phyloP scores from a whole-genome alignment of 177 flowering plant genomes.

The Vitis hybrid region DNA sequence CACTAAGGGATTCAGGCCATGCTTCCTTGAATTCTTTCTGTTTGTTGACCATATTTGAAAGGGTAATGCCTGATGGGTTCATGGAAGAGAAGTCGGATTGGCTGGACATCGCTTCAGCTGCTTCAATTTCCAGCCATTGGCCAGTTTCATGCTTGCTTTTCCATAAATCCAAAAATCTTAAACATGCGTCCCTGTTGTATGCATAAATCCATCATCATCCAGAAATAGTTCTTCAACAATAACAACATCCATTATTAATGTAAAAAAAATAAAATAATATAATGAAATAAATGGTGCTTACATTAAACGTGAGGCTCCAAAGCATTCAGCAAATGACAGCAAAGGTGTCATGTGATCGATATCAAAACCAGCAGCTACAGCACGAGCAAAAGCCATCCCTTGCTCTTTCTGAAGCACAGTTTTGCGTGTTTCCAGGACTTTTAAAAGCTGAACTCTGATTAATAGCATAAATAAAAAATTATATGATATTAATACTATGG shows the following conservation, averaged over 20 bases:
- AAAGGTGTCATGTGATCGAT: constrained; percentile 70
- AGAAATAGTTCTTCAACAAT: not conserved
- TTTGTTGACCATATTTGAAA: constrained; percentile 35
- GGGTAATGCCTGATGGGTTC: constrained; percentile 56
- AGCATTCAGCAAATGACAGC: constrained; percentile 80
- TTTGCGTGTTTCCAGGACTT: constrained; percentile 85
- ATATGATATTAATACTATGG: not conserved
- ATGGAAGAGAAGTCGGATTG: constrained; percentile 47
- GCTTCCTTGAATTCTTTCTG: constrained; percentile 27
- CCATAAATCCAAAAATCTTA: constrained; percentile 72
- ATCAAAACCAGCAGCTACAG: constrained; percentile 96
- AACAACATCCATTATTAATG: not conserved
- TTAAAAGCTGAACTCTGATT: constrained; percentile 79
- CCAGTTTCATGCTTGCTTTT: constrained; percentile 91
- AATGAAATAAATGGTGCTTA: constrained; percentile 29
- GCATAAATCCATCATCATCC: constrained; percentile 12
- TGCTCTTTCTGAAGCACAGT: constrained; percentile 85
- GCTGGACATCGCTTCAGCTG: constrained; percentile 58
- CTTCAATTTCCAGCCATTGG: constrained; percentile 91
- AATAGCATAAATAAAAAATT: constrained; percentile 8
- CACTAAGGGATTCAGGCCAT: constrained; percentile 27
- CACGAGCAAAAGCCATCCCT: constrained; percentile 99
- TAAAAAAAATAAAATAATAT: constrained; percentile 1
- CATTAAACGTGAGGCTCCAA: constrained; percentile 90
- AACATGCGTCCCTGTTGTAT: constrained; percentile 79